phyloP scores from a whole-genome alignment of 2,329 filamentous ascomycete species.

The Annulohypoxylon truncatum region DNA sequence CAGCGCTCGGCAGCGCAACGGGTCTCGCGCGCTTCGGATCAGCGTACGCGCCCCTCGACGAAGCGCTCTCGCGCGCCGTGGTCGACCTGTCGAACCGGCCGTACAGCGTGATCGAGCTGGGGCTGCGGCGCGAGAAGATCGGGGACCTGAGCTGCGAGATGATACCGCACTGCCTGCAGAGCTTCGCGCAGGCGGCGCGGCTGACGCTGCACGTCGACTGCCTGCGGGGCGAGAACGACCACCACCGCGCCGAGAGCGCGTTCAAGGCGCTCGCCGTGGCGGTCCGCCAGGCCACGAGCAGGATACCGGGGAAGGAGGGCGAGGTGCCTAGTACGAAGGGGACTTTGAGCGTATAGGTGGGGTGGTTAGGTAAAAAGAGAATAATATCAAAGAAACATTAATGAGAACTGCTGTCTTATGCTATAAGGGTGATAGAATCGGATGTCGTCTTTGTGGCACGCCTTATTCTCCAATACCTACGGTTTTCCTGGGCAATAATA shows the following conservation, averaged over 20 bases:
- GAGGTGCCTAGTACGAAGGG: slow-evolving; percentile 98
- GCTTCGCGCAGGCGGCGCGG: slow-evolving; percentile 89
- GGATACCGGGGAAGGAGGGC: slow-evolving; percentile 83
- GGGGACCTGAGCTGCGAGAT: slow-evolving; percentile 95
- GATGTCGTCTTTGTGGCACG: background rate
- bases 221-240: slow-evolving; percentile 90
- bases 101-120: slow-evolving; percentile 84
- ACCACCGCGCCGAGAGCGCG: slow-evolving; percentile 94
- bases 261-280: slow-evolving; percentile 97
- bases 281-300: slow-evolving; percentile 78
- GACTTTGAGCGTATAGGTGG: slow-evolving; percentile 72
- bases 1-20: slow-evolving; percentile 79
- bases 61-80: slow-evolving; percentile 92
- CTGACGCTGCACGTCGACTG: slow-evolving; percentile 97
- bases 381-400: background rate
- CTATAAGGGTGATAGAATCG: background rate
- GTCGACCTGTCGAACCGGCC: slow-evolving; percentile 95
- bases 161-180: slow-evolving; percentile 95
- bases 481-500: background rate
- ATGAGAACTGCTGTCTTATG: background rate
- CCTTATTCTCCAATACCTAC: background rate
- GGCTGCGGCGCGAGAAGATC: slow-evolving; percentile 90
- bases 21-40: slow-evolving; percentile 91
- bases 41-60: slow-evolving; percentile 93
- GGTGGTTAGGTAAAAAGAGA: background rate